Base-by-base conservation (phyloP, 768 basidiomycete genomes). In the Leccinum arenicola region DNA sequence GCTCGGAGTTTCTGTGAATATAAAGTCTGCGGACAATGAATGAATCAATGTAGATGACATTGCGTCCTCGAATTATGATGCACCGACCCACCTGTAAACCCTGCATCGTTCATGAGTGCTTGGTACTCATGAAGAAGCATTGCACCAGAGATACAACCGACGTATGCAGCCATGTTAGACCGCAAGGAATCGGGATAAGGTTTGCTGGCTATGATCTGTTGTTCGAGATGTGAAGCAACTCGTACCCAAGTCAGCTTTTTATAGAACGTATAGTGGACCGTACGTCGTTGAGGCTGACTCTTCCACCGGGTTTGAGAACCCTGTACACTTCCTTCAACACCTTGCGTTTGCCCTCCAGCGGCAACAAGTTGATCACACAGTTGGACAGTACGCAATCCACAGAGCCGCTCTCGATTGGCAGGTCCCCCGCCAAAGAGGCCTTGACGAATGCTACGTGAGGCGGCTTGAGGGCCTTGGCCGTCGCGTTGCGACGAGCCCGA, bases 381-480 rank as follows among this genome's bases (percentile, higher is more conserved):
- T 84, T 86, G 6, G 83, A 84, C 6, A 84, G 61, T 15, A 87
- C 71, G 58, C 82, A 84, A 61, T 86, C 82, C 17, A 84, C 75
- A 0, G 82, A 76, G 54, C 74, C 68, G 5, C 79, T 75, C 45
- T 71, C 67, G 55, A 86, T 76, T 1, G 84, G 85, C 2, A 85
- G 70, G 7, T 77, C 66, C 21, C 79, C 76, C 0, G 76, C 75
- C 25, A 83, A 66, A 2, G 70, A 64, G 0, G 77, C 72, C 23
- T 81, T 72, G 4, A 82, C 75, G 61, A 85, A 85, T 0, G 78
- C 71, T 27, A 82, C 82, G 4, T 77, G 76, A 1, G 81, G 82
- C 7, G 82, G 78, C 33, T 66, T 74, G n/a, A 82, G 65, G 4
- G 71, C 73, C 52, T 76, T 73, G 45, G 72, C 66, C 0, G 62